These are phyloP conservation scores for Wickerhamiella slavikovae DNA, from an alignment of 805 yeast genomes.

Conservation along the genomic window DNA sequence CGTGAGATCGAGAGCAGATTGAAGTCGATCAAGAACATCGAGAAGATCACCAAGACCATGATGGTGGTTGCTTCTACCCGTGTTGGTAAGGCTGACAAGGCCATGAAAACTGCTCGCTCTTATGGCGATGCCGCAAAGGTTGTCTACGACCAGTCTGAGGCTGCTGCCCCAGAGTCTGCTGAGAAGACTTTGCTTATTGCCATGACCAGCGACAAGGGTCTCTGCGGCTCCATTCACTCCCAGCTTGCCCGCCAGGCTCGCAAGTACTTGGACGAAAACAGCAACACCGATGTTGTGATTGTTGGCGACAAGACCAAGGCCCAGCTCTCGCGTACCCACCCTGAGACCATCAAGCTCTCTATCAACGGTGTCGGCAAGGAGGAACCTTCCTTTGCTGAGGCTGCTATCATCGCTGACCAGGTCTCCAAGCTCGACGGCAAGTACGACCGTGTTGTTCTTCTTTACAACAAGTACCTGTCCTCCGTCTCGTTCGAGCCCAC, in stretches of 20 bases:
- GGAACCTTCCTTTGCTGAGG: slow-evolving; percentile 85
- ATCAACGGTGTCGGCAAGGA: slow-evolving; percentile 91
- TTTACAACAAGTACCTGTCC: slow-evolving; percentile 72
- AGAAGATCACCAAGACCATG: slow-evolving; percentile 99
- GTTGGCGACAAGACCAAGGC: slow-evolving; percentile 88
- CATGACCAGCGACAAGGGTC: slow-evolving; percentile 90
- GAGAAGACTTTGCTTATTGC: slow-evolving; percentile 66
- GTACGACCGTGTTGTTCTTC: slow-evolving; percentile 60
- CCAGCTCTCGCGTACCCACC: slow-evolving; percentile 70
- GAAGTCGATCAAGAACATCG: slow-evolving; percentile 95
- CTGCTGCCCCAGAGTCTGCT: slow-evolving; percentile 30
- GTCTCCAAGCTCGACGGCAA: slow-evolving; percentile 33
- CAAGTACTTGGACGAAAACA: slow-evolving; percentile 35
- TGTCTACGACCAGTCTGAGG: slow-evolving; percentile 67
- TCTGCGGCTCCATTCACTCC: slow-evolving; percentile 96
- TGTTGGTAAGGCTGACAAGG: slow-evolving; percentile 85
- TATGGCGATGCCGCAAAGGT: slow-evolving; percentile 64
- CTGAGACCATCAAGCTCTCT: slow-evolving; percentile 46
- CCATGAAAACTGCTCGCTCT: slow-evolving; percentile 72
- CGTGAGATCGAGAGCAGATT: slow-evolving; percentile 97
- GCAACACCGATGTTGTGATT: slow-evolving; percentile 60
- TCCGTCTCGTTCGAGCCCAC: slow-evolving; percentile 85
- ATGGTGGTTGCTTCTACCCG: slow-evolving; percentile 97
- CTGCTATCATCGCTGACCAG: slow-evolving; percentile 74
- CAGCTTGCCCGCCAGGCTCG: slow-evolving; percentile 83